Percentiles rank a stretch among this genome's conserved stretches.
These are phyloP conservation scores for Rhizopogon salebrosus DNA, from an alignment of 768 basidiomycete species.

Conservation along the genomic window DNA sequence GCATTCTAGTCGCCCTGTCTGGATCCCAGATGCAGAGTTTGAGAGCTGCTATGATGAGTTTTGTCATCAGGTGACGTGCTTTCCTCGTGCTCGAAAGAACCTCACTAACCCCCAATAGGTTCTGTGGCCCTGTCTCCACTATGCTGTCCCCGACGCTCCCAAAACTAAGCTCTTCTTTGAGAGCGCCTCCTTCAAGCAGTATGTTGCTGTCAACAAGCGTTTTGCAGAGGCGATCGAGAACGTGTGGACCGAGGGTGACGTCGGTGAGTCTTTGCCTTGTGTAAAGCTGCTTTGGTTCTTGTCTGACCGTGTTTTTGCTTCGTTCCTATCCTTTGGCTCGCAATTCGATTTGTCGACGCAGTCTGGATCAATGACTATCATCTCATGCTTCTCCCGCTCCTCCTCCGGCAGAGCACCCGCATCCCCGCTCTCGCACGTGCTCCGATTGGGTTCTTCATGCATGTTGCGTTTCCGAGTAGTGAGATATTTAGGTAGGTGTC, in stretches of 20 bases:
- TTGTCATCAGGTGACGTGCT: conserved; percentile 61
- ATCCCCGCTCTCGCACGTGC: conserved; percentile 35
- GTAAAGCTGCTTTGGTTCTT: not conserved
- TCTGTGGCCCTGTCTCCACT: conserved; percentile 85
- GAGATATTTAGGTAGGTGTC: conserved; percentile 64
- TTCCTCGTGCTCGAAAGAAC: conserved; percentile 10
- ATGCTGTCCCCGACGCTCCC: conserved; percentile 81
- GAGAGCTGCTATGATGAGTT: conserved; percentile 80
- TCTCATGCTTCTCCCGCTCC: conserved; percentile 84
- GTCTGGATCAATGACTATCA: conserved; percentile 96
- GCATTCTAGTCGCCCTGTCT: conserved; percentile 51
- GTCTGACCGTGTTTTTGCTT: conserved; percentile 3
- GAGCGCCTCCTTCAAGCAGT: conserved; percentile 76
- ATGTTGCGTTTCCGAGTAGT: conserved; percentile 92
- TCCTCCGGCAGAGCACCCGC: conserved; percentile 57
- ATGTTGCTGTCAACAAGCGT: conserved; percentile 83
- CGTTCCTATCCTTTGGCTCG: too few relatives aligned
- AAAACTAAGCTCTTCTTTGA: conserved; percentile 82
- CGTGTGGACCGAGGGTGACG: conserved; percentile 83
- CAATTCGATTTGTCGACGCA: too few relatives aligned
- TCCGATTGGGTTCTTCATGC: conserved; percentile 83
- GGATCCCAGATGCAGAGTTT: conserved; percentile 81
- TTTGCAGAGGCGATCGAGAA: conserved; percentile 83
- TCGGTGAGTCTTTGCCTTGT: conserved; percentile 38
- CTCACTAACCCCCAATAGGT: conserved; percentile 33